Base-by-base conservation (phyloP, 164 flowering plant genomes). In the Magnolia officinalis region DNA sequence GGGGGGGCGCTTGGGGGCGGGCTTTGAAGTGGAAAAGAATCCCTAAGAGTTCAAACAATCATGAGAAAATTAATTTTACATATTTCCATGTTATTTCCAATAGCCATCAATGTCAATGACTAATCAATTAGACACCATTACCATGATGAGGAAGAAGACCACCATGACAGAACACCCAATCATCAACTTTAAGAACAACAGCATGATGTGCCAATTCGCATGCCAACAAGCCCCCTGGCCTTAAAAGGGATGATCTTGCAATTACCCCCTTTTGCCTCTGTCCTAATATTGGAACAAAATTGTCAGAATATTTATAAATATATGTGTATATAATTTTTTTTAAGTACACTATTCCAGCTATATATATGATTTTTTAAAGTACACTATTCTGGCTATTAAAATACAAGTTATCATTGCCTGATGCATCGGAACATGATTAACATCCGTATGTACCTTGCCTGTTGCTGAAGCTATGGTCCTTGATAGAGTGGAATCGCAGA, bases 71-170 rank as follows among this genome's bases (percentile, higher is more conserved):
- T 55, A 55, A 55, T 16, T 8, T 11, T 55, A 11, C 71, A 23
- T 20, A 2, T 20, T 29, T 67, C 16, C 11, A n/a, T 18, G 11
- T 14, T 68, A 68, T 31, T 68, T 29, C 50, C 49, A 26, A 29
- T 7, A 31, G 14, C 50, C 49, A 68, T 18, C 71, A 16, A 68
- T 13, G n/a, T 29, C 21, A 29, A 13, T 11, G 20, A 74, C 8
- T 75, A 31, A 24, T 63, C 75, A 37, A 37, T 37, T 37, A 37
- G 45, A 37, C 45, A 37, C 45, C 45, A 37, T 79, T 89, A 95
- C 99, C 99, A 80, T 95, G 99, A 81, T 88, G 96, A 81, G 99
- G 99, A 84, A 95, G 97, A 83, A 95, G 93, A 45, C 98, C 98
- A 21, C 99, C 99, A 74, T 93, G 99, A 87, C 99, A 93, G 81